These are phyloP conservation scores for Parasitella parasitica DNA, from an alignment of 371 early-diverging fungal species.

Conservation along the genomic window DNA sequence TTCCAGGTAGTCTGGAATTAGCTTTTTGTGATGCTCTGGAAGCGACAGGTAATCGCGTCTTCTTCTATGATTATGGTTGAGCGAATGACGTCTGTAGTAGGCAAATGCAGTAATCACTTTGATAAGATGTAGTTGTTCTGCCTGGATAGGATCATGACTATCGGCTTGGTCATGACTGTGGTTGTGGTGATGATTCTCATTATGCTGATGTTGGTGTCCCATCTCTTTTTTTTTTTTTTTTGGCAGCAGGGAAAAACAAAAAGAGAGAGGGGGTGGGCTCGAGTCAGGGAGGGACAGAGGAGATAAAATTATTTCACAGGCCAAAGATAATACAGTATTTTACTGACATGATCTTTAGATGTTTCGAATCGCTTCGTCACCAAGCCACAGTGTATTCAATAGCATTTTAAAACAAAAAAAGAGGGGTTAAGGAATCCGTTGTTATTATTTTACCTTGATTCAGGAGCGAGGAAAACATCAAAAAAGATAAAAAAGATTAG, in stretches of 20 bases:
- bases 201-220: background rate
- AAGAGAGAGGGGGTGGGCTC: background rate
- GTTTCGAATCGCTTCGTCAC: background rate
- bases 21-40: slow-evolving; percentile 64
- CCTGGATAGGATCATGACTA: slow-evolving; percentile 12
- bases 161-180: background rate
- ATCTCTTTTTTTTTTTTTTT: background rate
- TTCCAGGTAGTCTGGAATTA: slow-evolving; percentile 52
- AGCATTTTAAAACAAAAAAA: background rate
- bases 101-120: slow-evolving; percentile 73
- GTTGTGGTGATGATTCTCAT: background rate
- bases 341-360: background rate
- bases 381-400: background rate
- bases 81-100: slow-evolving; percentile 67
- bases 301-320: background rate
- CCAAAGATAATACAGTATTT: too few species aligned
- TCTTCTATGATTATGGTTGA: slow-evolving; percentile 70
- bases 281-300: background rate
- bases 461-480: background rate
- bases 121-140: slow-evolving; percentile 47
- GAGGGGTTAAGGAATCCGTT: background rate
- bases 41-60: slow-evolving; percentile 67
- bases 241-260: background rate
- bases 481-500: background rate
- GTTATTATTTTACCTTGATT: background rate